Conservation (phyloP, 768 basidiomycete genomes). For the Lanmaoa pseudosensibilis region DNA sequence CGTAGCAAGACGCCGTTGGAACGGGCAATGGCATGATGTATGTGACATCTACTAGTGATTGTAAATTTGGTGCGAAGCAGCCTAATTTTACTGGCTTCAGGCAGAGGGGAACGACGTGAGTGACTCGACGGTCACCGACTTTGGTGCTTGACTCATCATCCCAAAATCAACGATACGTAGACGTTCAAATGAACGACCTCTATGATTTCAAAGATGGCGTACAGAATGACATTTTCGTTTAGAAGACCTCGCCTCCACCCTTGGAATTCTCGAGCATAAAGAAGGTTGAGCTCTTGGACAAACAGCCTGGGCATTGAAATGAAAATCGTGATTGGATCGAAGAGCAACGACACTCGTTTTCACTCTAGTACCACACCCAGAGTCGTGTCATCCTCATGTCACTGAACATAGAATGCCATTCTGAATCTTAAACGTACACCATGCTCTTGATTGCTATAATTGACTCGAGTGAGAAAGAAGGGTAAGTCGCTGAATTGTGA, state of each 20-base stretch:
- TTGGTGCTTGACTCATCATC: background rate
- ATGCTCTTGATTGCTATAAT: constrained; percentile 38
- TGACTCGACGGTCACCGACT: background rate
- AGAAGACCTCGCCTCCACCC: background rate
- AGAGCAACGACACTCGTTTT: background rate
- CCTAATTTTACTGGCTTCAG: background rate
- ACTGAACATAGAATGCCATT: constrained; percentile 29
- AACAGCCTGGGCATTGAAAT: background rate
- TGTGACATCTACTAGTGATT: background rate
- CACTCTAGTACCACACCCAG: background rate
- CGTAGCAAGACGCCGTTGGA: no score
- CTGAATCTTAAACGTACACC: constrained; percentile 42
- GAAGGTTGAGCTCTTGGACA: background rate
- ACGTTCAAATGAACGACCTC: background rate
- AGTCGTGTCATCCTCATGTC: background rate
- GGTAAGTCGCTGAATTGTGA: background rate
- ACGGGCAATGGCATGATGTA: no score
- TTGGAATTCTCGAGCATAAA: background rate
- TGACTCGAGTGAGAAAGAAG: background rate
- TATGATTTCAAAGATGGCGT: background rate
- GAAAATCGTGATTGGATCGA: background rate
- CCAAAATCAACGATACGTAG: background rate
- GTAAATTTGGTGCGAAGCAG: background rate
- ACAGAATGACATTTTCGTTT: background rate
- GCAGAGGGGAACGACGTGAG: background rate